Base-by-base conservation (phyloP, 164 flowering plant species). In the Macadamia tetraphylla region DNA sequence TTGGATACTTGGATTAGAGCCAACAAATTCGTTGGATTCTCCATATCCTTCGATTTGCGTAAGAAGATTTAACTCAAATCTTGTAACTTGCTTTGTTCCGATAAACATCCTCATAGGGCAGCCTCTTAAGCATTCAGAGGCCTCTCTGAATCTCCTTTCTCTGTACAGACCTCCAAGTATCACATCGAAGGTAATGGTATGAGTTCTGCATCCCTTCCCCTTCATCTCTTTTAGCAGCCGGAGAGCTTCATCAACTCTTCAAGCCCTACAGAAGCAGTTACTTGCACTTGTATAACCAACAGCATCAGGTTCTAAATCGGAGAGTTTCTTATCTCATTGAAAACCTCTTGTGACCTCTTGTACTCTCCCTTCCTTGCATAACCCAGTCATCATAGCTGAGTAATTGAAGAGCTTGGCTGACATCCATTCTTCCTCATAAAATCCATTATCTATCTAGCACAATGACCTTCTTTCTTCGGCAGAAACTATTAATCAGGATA, bases 81-180 rank as follows among this genome's bases (percentile, higher is more conserved):
- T 97, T 81, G 73, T 92, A 92, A 73, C 94, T 90, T 15, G 80
- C 83, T 75, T 92, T 90, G 80, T 90, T 80, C 73, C 88, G 73
- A 76, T 70, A 73, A 42, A 86, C 75, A 60, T 97, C 92, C 65
- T 87, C 87, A 70, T 68, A 77, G 17, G 91, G 87, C 56, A 88
- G 72, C 56, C 77, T 81, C 73, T 90, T 87, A 13, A 94, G 79
- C 94, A 94, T 84, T 14, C 57, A 53, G 90, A 70, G 12, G 98
- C 98, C 75, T 90, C 97, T 1, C 75, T 80, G 59, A 79, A 77
- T 79, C 86, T 86, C 53, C 74, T 68, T 69, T 82, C 88, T 66
- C 88, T 69, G 70, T 89, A 89, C 69, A 94, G 65, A 43, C 97
- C 97, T 42, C 85, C 84, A 51, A 94, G 79, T 66, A 92, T 69